Conservation (phyloP, 2,329 filamentous ascomycete species). For the Ophiobolus disseminans region DNA sequence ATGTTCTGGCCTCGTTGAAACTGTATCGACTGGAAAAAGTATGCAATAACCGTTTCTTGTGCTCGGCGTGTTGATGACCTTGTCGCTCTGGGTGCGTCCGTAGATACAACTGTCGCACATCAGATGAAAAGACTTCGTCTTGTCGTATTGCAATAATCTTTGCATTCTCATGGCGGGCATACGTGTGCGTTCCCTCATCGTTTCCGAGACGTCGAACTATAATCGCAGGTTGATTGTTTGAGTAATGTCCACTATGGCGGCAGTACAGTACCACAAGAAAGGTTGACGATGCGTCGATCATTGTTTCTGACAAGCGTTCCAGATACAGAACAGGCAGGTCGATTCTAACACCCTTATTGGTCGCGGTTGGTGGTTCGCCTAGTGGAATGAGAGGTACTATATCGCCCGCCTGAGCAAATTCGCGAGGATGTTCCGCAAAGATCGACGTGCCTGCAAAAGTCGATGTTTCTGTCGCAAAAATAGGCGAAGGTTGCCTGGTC, state of each 20-base stretch:
- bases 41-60: no score
- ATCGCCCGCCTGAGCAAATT: background rate
- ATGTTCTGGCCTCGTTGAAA: no score
- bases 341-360: conserved; percentile 9
- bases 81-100: background rate
- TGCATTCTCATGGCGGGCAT: background rate
- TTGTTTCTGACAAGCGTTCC: background rate
- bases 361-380: conserved; percentile 2
- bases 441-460: conserved; percentile 3
- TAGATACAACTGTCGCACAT: background rate
- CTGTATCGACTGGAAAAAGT: no score
- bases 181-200: background rate
- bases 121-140: background rate
- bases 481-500: no score
- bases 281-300: background rate
- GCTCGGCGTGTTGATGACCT: no score
- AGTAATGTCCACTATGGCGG: background rate
- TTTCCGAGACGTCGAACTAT: background rate
- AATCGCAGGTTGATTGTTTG: background rate
- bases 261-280: background rate
- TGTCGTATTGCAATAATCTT: background rate
- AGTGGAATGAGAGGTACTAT: background rate
- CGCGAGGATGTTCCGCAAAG: conserved; percentile 1
- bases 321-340: conserved; percentile 1
- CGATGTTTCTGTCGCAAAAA: no score